phyloP scores from a whole-genome alignment of 2,329 filamentous ascomycete genomes.

The Ceratocystis albifundus region DNA sequence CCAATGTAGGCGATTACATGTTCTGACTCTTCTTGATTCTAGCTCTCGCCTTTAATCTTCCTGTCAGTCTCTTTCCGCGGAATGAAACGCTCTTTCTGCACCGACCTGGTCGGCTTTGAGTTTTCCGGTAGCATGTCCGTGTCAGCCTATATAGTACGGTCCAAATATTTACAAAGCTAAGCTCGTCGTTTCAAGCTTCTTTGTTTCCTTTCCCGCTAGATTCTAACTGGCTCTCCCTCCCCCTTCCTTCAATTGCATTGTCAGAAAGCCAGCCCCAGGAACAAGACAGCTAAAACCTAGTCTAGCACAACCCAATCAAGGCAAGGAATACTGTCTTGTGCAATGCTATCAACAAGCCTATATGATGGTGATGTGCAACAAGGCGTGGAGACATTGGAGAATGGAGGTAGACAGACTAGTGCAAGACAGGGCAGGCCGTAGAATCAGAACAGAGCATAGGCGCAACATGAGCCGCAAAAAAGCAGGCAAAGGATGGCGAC shows the following conservation, averaged over 20 bases:
- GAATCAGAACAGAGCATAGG: background rate
- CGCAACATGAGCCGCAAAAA: background rate
- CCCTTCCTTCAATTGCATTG: background rate
- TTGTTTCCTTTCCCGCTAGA: background rate
- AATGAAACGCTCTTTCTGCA: too few relatives aligned
- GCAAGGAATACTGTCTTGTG: background rate
- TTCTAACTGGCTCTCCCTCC: too few relatives aligned
- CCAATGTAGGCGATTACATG: too few relatives aligned
- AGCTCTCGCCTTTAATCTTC: too few relatives aligned
- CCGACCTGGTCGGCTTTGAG: too few relatives aligned
- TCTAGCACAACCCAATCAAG: background rate
- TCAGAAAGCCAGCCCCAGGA: background rate
- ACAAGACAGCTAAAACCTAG: background rate
- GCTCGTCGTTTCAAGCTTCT: background rate
- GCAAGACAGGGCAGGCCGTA: too few relatives aligned
- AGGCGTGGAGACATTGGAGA: background rate
- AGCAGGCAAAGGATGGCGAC: background rate
- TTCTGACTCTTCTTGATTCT: too few relatives aligned
- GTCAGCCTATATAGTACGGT: too few relatives aligned
- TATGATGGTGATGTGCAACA: too few relatives aligned
- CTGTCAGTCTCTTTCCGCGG: too few relatives aligned
- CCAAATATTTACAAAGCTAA: background rate
- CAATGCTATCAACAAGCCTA: background rate
- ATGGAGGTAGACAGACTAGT: background rate
- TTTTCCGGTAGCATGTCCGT: too few relatives aligned